These are phyloP conservation scores for Candida morakotiae DNA, from an alignment of 805 yeast genomes.

Conservation along the genomic window DNA sequence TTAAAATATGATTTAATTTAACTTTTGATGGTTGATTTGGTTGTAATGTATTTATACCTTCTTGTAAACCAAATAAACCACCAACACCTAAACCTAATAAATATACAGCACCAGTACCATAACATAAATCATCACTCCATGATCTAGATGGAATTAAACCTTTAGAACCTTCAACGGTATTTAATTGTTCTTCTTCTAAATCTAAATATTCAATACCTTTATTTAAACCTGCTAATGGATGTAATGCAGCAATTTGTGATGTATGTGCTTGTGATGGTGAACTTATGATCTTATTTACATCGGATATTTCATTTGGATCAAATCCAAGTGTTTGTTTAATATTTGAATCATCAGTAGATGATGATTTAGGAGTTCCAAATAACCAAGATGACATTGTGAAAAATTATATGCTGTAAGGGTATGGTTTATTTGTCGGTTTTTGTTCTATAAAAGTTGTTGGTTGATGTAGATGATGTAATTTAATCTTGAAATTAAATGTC, in stretches of 20 bases:
- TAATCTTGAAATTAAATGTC: not conserved
- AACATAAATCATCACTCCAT: conserved; percentile 96
- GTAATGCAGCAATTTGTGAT: conserved; percentile 37
- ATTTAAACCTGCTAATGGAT: conserved; percentile 90
- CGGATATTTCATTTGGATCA: conserved; percentile 61
- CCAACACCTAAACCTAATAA: conserved; percentile 83
- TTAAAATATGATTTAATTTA: conserved; percentile 83
- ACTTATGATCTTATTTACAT: conserved; percentile 58
- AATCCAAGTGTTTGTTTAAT: conserved; percentile 47
- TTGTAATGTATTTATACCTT: conserved; percentile 79
- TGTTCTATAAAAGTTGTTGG: not conserved
- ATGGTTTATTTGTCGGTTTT: not conserved
- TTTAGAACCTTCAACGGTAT: conserved; percentile 79
- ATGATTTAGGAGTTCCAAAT: conserved; percentile 34
- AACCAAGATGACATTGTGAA: conserved; percentile 41
- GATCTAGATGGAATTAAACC: conserved; percentile 94
- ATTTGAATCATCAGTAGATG: conserved; percentile 15
- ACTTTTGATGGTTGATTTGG: conserved; percentile 73
- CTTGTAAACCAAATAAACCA: conserved; percentile 83
- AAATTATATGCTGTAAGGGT: too few species aligned
- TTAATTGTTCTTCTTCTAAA: conserved; percentile 73
- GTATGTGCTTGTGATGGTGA: conserved; percentile 58
- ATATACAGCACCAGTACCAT: conserved; percentile 95
- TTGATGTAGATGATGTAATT: not conserved
- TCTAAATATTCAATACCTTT: conserved; percentile 87